Conservation (phyloP, 306 rosid species). For the Lupinus albus region DNA sequence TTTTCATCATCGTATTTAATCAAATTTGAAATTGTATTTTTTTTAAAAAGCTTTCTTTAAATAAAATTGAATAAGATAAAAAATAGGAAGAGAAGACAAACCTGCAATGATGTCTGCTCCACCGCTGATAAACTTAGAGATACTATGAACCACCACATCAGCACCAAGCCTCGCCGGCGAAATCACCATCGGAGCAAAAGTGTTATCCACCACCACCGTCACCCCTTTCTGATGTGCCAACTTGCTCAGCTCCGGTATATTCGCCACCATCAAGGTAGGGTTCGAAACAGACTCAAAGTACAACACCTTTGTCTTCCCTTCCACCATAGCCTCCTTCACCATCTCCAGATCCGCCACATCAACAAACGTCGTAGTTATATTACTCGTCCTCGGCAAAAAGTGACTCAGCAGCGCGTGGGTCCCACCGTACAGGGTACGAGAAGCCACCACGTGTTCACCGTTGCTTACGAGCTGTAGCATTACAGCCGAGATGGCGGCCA, state of each 20-base stretch:
- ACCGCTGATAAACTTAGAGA: conserved; percentile 91
- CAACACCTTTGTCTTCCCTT: conserved; percentile 72
- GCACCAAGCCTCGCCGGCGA: conserved; percentile 90
- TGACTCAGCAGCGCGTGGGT: conserved; percentile 83
- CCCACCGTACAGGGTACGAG: conserved; percentile 73
- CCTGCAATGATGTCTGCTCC: conserved; percentile 98
- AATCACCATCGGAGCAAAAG: conserved; percentile 85
- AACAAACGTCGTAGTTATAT: conserved; percentile 67
- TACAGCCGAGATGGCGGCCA: conserved; percentile 77
- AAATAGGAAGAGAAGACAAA: neutral
- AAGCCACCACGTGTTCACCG: conserved; percentile 75
- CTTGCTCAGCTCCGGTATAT: conserved; percentile 68
- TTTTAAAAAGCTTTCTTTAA: too few species aligned
- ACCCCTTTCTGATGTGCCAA: conserved; percentile 67
- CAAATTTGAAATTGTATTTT: too few species aligned
- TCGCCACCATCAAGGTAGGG: conserved; percentile 73
- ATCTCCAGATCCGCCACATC: conserved; percentile 53
- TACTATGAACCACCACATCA: conserved; percentile 87
- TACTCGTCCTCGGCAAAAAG: conserved; percentile 67
- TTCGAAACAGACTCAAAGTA: conserved; percentile 76
- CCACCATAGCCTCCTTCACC: conserved; percentile 61
- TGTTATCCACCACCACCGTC: conserved; percentile 89
- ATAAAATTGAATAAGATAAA: too few species aligned
- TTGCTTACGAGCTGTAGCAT: conserved; percentile 66
- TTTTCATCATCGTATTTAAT: too few species aligned